Evolutionary conservation across 352 stramenopile species (phyloP).

Genomic region (Pythium aquatile): DNA sequence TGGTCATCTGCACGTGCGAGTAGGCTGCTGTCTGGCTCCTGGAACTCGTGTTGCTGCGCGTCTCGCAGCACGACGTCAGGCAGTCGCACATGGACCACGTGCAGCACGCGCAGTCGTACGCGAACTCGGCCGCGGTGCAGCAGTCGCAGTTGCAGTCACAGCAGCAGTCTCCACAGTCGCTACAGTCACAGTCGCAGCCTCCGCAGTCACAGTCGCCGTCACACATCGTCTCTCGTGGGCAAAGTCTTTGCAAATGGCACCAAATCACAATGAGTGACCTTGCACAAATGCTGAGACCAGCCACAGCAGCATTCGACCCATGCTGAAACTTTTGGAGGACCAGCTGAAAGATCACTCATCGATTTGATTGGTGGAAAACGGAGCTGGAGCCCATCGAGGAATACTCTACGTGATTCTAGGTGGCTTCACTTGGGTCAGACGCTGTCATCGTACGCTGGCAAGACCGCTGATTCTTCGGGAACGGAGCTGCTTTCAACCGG

Average conservation of each 20-base stretch:
- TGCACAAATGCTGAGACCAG: background rate
- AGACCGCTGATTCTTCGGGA: background rate
- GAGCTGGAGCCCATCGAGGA: no score
- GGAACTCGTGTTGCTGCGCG: background rate
- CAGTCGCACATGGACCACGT: background rate
- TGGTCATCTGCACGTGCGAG: background rate
- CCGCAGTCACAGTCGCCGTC: constrained; percentile 2
- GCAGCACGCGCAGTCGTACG: constrained; percentile 3
- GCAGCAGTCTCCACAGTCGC: background rate
- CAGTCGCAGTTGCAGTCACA: background rate
- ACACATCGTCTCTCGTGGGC: background rate
- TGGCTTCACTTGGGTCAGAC: background rate
- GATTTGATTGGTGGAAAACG: no score
- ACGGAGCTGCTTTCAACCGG: background rate
- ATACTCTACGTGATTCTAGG: no score
- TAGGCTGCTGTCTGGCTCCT: background rate
- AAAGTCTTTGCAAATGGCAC: background rate
- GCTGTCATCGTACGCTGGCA: background rate
- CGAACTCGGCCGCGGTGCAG: background rate
- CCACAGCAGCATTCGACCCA: background rate
- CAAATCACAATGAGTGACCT: background rate
- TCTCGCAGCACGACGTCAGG: background rate
- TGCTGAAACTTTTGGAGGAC: background rate
- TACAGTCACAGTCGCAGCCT: background rate
- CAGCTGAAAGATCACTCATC: no score